A percentile compares a stretch with the other conserved stretches of the same genome.
These are phyloP conservation scores for Ustilaginoidea virens DNA, from an alignment of 2,329 filamentous ascomycete genomes.

Conservation along the genomic window DNA sequence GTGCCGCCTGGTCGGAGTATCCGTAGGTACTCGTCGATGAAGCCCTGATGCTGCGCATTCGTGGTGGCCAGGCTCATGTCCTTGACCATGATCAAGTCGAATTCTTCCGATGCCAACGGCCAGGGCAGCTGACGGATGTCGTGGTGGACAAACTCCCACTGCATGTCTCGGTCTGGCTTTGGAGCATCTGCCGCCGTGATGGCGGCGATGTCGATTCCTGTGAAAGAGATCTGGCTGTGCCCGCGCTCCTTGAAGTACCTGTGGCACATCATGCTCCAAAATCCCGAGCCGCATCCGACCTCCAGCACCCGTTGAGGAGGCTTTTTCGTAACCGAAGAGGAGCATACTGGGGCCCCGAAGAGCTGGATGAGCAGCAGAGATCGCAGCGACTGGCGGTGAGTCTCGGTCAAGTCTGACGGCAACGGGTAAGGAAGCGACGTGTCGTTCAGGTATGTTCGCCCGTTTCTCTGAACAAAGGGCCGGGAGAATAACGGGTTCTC, in stretches of 20 bases:
- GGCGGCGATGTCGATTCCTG: slow-evolving; percentile 61
- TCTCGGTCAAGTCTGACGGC: slow-evolving; percentile 72
- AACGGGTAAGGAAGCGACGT: slow-evolving; percentile 61
- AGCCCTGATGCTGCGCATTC: slow-evolving; percentile 36
- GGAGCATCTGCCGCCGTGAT: slow-evolving; percentile 18
- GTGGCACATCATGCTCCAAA: slow-evolving; percentile 84
- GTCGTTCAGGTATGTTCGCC: slow-evolving; percentile 71
- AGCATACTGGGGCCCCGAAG: slow-evolving; percentile 67
- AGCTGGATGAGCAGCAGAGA: slow-evolving; percentile 70
- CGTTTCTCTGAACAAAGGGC: slow-evolving; percentile 59
- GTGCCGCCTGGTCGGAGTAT: slow-evolving; percentile 63
- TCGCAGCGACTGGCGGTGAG: slow-evolving; percentile 74
- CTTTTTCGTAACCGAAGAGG: slow-evolving; percentile 46
- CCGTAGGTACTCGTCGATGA: slow-evolving; percentile 60
- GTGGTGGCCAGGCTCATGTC: slow-evolving; percentile 57
- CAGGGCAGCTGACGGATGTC: slow-evolving; percentile 63
- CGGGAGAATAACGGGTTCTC: slow-evolving; percentile 24
- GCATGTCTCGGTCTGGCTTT: slow-evolving; percentile 55
- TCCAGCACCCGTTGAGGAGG: slow-evolving; percentile 71
- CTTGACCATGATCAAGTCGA: slow-evolving; percentile 81
- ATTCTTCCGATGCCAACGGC: slow-evolving; percentile 66
- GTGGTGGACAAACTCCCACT: slow-evolving; percentile 80
- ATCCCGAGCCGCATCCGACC: slow-evolving; percentile 71
- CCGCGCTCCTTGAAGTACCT: slow-evolving; percentile 59
- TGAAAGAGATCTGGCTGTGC: slow-evolving; percentile 57